Base-by-base conservation (phyloP, 805 yeast genomes). In the Lachancea mirantina region DNA sequence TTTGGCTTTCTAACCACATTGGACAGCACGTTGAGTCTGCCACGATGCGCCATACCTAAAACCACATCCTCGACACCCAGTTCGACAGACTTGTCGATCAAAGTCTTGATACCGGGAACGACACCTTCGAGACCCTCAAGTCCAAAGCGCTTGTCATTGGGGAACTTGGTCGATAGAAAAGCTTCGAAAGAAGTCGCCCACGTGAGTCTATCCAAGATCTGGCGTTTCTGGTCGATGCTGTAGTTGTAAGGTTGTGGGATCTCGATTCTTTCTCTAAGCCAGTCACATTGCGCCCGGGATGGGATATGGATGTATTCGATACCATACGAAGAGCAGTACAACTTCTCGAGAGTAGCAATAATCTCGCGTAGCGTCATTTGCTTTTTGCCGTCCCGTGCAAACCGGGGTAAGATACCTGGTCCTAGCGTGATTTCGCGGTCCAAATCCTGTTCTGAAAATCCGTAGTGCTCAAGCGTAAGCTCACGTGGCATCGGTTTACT, bases 1-100 rank as follows among this genome's bases (percentile, higher is more conserved):
- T 92, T 88, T 52, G 98, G 97, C 64, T 92, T 92, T 68, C 98
- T 83, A 30, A 92, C 96, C 52, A 92, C 97, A 68, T 92, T 92
- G 40, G 97, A 85, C 64, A 92, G 75, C 80, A 92, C 88, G 64
- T 92, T 92, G 54, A 92, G 72, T 70, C 99, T 80, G 67, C 99
- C 99, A 74, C 99, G 84, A 67, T 92, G 99, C 34, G 99, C 96
- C 97, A 92, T 92, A 69, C 99, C 99, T 51, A 92, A 81, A 52
- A 89, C 94, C 41, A 92, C 78, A 60, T 89, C 97, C 65, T 88
- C 96, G 33, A 89, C 80, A 50, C 99, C 99, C 41, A 69, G 66
- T 46, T 83, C 94, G 31, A 88, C 97, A 27, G 95, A 74, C 46
- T 87, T 78, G 64, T 92, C 99, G 57, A 92, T 87, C 58, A 92